Percentiles rank a stretch among this genome's conserved stretches.
Conservation (phyloP, 2,329 filamentous ascomycete genomes). For the Nothomitra cinnamomea region DNA sequence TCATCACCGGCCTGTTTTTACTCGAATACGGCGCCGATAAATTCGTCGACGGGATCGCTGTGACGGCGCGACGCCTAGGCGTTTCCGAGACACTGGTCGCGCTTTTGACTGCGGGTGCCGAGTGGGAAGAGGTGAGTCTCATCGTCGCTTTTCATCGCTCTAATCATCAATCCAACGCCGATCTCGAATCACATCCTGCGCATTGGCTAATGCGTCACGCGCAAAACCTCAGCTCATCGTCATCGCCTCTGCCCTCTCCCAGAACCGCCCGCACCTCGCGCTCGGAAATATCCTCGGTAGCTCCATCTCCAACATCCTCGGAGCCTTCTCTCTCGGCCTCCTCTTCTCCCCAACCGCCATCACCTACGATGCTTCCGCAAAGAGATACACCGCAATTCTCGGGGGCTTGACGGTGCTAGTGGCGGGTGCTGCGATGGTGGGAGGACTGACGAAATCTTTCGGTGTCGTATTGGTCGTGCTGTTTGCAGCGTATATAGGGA, state of each 20-base stretch:
- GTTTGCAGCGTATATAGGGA: constrained; percentile 28
- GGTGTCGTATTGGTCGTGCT: constrained; percentile 25
- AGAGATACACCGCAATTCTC: constrained; percentile 28
- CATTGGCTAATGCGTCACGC: not conserved
- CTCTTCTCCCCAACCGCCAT: constrained; percentile 23
- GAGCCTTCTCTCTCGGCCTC: constrained; percentile 36
- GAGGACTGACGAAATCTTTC: constrained; percentile 19
- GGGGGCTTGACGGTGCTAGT: constrained; percentile 27
- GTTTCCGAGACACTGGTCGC: constrained; percentile 32
- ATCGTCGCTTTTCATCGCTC: not conserved
- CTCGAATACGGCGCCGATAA: constrained; percentile 35
- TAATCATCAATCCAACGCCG: too few relatives aligned
- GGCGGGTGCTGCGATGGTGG: constrained; percentile 20
- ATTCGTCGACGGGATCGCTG: constrained; percentile 34
- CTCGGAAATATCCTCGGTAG: constrained; percentile 39
- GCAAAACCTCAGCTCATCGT: constrained; percentile 26
- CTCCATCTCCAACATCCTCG: constrained; percentile 36
- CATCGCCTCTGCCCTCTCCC: constrained; percentile 29
- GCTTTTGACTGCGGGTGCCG: constrained; percentile 34
- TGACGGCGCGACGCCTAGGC: constrained; percentile 27
- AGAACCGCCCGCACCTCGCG: constrained; percentile 29
- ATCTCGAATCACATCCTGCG: not conserved
- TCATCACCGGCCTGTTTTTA: constrained; percentile 30
- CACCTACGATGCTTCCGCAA: constrained; percentile 30
- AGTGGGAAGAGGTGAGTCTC: constrained; percentile 35